phyloP scores from a whole-genome alignment of 352 stramenopile species.

The Phytophthora hibernalis region DNA sequence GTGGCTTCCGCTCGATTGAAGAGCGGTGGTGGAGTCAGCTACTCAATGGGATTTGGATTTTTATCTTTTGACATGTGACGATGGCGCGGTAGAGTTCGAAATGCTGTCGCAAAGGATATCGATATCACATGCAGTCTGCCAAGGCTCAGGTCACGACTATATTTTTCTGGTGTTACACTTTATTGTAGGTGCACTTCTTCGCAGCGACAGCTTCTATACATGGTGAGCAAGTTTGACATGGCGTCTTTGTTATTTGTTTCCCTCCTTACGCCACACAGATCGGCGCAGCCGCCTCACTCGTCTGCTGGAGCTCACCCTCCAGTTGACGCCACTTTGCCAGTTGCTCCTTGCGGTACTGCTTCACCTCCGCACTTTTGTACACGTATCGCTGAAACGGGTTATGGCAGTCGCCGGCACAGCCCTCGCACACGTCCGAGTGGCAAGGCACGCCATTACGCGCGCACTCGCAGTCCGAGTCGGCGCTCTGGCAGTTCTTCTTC shows the following conservation, averaged over 20 bases:
- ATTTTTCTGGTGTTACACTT: slow-evolving; percentile 23
- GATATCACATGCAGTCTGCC: too few relatives aligned
- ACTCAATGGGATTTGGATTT: slow-evolving; percentile 37
- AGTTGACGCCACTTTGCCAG: slow-evolving; percentile 66
- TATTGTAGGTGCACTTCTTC: slow-evolving; percentile 12
- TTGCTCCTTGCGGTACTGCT: slow-evolving; percentile 74
- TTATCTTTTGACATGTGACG: slow-evolving; percentile 31
- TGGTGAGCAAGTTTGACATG: not conserved
- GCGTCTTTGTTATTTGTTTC: not conserved
- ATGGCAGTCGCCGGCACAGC: slow-evolving; percentile 73
- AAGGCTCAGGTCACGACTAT: not conserved
- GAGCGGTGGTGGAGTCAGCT: slow-evolving; percentile 26
- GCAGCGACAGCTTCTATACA: slow-evolving; percentile 19
- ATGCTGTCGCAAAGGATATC: too few relatives aligned
- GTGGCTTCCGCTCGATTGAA: slow-evolving; percentile 30
- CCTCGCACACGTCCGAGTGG: slow-evolving; percentile 77
- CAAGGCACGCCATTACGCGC: slow-evolving; percentile 76
- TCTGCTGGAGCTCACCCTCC: slow-evolving; percentile 24
- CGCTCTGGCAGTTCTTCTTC: slow-evolving; percentile 80
- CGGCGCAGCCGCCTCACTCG: slow-evolving; percentile 23
- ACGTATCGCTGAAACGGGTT: slow-evolving; percentile 78
- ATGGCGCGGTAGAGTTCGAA: too few relatives aligned
- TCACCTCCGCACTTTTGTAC: slow-evolving; percentile 78
- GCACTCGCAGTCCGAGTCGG: slow-evolving; percentile 74
- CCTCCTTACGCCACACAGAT: slow-evolving; percentile 45